Percentiles rank a stretch among this genome's conserved stretches.
Evolutionary conservation across 2,329 filamentous ascomycete genomes (phyloP).

Genomic region (Parascedosporium putredinis): DNA sequence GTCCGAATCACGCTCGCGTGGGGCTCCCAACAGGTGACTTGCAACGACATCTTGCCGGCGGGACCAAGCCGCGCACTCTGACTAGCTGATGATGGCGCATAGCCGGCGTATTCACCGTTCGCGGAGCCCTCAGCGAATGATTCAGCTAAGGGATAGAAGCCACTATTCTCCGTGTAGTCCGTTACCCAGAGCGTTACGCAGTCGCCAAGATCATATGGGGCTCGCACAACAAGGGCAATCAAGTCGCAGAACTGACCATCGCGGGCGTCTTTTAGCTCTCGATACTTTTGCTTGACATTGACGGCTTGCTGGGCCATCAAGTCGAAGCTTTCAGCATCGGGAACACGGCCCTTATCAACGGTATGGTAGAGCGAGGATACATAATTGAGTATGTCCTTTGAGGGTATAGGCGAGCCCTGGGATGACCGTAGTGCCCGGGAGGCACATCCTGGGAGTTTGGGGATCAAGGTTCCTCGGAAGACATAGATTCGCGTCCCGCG

Average conservation of each 20-base stretch:
- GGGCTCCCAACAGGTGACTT: conserved; percentile 59
- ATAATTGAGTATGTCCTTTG: conserved; percentile 26
- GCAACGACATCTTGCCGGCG: conserved; percentile 59
- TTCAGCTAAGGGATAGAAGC: conserved; percentile 42
- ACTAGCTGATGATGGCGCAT: conserved; percentile 16
- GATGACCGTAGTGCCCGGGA: conserved; percentile 17
- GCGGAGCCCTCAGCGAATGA: conserved; percentile 19
- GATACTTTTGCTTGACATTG: conserved; percentile 46
- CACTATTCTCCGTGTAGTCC: conserved; percentile 67
- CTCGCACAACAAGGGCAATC: conserved; percentile 56
- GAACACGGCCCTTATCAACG: conserved; percentile 30
- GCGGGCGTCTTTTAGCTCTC: conserved; percentile 52
- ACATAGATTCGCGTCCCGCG: conserved; percentile 31
- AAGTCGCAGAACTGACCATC: conserved; percentile 54
- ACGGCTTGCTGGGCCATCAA: conserved; percentile 25
- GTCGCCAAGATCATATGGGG: conserved; percentile 31
- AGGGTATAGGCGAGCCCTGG: conserved; percentile 14
- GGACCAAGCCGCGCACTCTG: conserved; percentile 57
- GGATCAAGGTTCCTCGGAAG: conserved; percentile 27
- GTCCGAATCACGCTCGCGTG: conserved; percentile 51
- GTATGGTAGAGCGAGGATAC: conserved; percentile 37
- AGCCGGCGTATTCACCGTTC: conserved; percentile 47
- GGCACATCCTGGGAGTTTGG: conserved; percentile 27
- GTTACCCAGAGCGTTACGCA: conserved; percentile 60
- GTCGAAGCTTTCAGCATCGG: conserved; percentile 31